Evolutionary conservation across 73 alveolate genomes (phyloP).

Genomic region (Uronychia binucleata): DNA sequence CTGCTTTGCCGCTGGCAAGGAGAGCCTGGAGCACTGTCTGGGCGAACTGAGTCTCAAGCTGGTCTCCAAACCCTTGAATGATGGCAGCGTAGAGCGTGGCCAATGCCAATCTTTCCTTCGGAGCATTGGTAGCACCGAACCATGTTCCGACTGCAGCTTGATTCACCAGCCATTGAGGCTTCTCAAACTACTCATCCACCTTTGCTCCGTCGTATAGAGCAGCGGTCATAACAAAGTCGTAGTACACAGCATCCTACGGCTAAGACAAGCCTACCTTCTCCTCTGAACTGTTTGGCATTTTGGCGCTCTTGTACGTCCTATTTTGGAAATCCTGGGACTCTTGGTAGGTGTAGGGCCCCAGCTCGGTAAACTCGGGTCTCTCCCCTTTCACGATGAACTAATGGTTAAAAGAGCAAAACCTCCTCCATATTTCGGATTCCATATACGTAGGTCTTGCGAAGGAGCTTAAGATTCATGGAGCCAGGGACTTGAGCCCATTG

Average conservation of each 20-base stretch:
- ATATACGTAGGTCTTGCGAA: slow-evolving; percentile 22
- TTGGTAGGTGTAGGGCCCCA: slow-evolving; percentile 52
- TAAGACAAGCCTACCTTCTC: neutral
- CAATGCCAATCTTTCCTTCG: slow-evolving; percentile 30
- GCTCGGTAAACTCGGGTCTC: slow-evolving; percentile 47
- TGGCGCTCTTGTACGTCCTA: slow-evolving; percentile 22
- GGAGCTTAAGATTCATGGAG: slow-evolving; percentile 12
- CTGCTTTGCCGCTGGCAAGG: neutral
- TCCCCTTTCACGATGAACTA: slow-evolving; percentile 44
- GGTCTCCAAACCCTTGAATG: slow-evolving; percentile 52
- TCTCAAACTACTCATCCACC: slow-evolving; percentile 26
- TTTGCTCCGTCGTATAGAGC: slow-evolving; percentile 15
- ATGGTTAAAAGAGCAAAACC: slow-evolving; percentile 5
- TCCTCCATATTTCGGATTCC: slow-evolving; percentile 44
- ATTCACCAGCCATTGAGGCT: slow-evolving; percentile 36
- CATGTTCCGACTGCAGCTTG: slow-evolving; percentile 60
- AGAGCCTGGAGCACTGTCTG: neutral
- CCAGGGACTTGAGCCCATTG: slow-evolving; percentile 68
- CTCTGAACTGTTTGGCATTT: slow-evolving; percentile 3
- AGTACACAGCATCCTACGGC: slow-evolving; percentile 14
- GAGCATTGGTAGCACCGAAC: slow-evolving; percentile 39
- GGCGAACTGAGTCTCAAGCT: neutral
- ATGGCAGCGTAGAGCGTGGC: slow-evolving; percentile 41
- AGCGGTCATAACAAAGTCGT: neutral
- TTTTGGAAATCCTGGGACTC: slow-evolving; percentile 27